A percentile compares a stretch with the other conserved stretches of the same genome.
Conservation (phyloP, 306 rosid genomes). For the Fagus sylvatica region DNA sequence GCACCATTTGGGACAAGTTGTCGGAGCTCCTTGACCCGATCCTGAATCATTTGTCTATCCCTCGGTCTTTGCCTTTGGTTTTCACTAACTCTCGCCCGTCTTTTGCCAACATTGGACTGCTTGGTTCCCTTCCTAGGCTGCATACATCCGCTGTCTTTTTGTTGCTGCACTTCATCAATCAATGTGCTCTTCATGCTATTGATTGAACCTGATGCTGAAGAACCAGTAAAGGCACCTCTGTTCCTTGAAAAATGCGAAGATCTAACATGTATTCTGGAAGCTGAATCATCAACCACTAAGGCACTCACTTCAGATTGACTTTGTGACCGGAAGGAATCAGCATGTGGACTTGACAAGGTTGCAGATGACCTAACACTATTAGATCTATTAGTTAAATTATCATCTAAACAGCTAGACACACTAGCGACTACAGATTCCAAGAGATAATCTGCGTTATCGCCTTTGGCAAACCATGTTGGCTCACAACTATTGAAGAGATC, state of each 20-base stretch:
- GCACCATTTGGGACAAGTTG: slow-evolving; percentile 86
- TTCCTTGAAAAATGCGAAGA: slow-evolving; percentile 27
- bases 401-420: slow-evolving; percentile 41
- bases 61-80: slow-evolving; percentile 66
- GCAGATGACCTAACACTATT: slow-evolving; percentile 31
- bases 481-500: slow-evolving; percentile 30
- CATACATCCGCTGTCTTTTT: slow-evolving; percentile 17
- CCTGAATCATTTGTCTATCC: slow-evolving; percentile 93
- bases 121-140: slow-evolving; percentile 40
- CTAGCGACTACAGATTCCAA: slow-evolving; percentile 44
- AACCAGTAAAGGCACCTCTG: slow-evolving; percentile 24
- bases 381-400: slow-evolving; percentile 38
- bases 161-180: slow-evolving; percentile 31
- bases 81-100: slow-evolving; percentile 39
- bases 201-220: slow-evolving; percentile 39
- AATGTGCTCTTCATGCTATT: slow-evolving; percentile 35
- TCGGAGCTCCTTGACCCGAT: slow-evolving; percentile 85
- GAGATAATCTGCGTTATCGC: slow-evolving; percentile 38
- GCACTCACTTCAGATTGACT: slow-evolving; percentile 40
- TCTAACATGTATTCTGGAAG: slow-evolving; percentile 24
- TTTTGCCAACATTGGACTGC: slow-evolving; percentile 33
- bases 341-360: slow-evolving; percentile 26
- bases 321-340: slow-evolving; percentile 37
- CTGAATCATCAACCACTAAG: slow-evolving; percentile 20
- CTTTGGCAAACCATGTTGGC: slow-evolving; percentile 29